Percentiles rank a stretch among this genome's conserved stretches.
Evolutionary conservation across 139 green algal species (phyloP).

Genomic region (Coelastrella sp.): DNA sequence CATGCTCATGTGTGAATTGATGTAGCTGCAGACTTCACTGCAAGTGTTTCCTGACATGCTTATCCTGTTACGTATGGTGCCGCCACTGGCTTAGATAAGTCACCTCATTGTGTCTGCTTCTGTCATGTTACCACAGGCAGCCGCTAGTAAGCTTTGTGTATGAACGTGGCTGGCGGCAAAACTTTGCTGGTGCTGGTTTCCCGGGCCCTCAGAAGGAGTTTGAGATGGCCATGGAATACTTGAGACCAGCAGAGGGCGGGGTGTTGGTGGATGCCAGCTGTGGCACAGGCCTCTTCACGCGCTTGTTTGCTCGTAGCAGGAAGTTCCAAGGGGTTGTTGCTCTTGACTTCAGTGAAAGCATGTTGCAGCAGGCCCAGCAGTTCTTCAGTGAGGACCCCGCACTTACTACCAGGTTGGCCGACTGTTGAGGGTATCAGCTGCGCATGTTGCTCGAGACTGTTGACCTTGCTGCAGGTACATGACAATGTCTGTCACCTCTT

Average conservation of each 20-base stretch:
- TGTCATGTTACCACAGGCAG: conserved; percentile 53
- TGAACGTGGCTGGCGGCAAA: conserved; percentile 95
- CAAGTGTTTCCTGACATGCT: no score
- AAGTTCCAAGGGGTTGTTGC: conserved; percentile 86
- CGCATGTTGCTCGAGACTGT: no score
- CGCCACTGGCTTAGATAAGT: no score
- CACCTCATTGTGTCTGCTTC: no score
- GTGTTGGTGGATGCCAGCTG: conserved; percentile 85
- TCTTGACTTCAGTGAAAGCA: conserved; percentile 85
- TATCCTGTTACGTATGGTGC: no score
- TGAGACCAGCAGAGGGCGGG: conserved; percentile 55
- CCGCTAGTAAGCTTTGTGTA: conserved; percentile 91
- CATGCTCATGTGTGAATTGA: no score
- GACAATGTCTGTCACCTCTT: no score
- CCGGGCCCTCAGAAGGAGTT: conserved; percentile 84
- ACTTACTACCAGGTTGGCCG: conserved; percentile 7
- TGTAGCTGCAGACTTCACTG: no score
- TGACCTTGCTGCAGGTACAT: neutral
- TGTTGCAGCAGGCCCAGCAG: conserved; percentile 85
- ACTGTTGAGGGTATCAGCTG: no score
- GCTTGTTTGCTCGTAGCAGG: conserved; percentile 79
- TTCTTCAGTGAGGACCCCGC: conserved; percentile 64
- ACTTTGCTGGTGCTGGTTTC: conserved; percentile 91
- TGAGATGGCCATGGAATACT: conserved; percentile 73
- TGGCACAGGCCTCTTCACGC: conserved; percentile 92